These are phyloP conservation scores for Sporothrix euskadiensis DNA, from an alignment of 2,329 filamentous ascomycete species.

Conservation along the genomic window DNA sequence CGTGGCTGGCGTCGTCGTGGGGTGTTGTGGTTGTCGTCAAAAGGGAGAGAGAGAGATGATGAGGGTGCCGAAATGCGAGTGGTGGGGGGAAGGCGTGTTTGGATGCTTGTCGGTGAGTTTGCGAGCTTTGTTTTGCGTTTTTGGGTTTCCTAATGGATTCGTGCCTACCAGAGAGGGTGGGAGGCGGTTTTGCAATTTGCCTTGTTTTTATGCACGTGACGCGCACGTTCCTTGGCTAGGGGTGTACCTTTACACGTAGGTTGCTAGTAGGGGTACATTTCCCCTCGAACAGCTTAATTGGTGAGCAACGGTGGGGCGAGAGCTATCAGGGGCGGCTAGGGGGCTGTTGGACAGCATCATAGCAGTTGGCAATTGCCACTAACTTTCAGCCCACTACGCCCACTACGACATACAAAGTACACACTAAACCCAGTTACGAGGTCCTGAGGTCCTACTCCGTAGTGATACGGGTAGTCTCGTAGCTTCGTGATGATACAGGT, in stretches of 20 bases:
- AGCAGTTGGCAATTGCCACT: neutral
- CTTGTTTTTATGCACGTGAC: slow-evolving; percentile 13
- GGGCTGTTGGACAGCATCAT: neutral
- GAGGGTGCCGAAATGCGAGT: neutral
- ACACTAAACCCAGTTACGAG: slow-evolving; percentile 2
- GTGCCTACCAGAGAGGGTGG: neutral
- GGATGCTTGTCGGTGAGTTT: slow-evolving; percentile 24
- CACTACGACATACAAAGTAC: neutral
- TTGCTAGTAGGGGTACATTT: neutral
- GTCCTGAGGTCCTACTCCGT: neutral
- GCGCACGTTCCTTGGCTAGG: neutral
- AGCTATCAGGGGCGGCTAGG: neutral
- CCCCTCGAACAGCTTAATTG: neutral
- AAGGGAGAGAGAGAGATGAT: slow-evolving; percentile 2
- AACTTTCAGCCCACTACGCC: neutral
- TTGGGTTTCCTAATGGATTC: neutral
- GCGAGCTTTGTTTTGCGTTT: slow-evolving; percentile 22
- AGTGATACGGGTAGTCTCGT: neutral
- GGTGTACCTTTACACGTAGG: neutral
- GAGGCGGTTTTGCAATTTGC: slow-evolving; percentile 8
- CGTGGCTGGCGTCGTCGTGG: slow-evolving; percentile 15
- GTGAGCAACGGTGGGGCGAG: neutral
- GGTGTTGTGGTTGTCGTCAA: slow-evolving; percentile 17
- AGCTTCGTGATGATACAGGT: neutral
- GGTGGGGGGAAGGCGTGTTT: slow-evolving; percentile 3